Evolutionary conservation across 768 basidiomycete species (phyloP), one percentile per base, ranked within the genome.

Genomic region (Rhodotorula babjevae): DNA sequence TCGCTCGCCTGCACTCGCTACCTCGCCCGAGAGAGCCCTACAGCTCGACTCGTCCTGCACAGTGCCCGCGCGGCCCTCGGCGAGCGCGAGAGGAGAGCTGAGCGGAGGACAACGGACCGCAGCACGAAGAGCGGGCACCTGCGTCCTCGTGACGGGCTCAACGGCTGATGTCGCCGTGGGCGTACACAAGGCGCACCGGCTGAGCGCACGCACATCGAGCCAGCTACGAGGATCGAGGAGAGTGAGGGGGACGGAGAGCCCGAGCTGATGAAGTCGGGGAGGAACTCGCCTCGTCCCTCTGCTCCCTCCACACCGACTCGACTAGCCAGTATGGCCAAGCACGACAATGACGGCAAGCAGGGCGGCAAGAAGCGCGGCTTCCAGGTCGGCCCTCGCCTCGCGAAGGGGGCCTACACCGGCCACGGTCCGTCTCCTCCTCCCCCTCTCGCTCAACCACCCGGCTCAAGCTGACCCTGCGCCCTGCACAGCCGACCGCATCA

Each of bases 331-430:
- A 63, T 63, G 62, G 62, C 49, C 25, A 63, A 63, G 62, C 49
- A 63, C 3, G 29, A 50, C 11, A 9, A 27, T 5, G 50, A 63
- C 33, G 2, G 8, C 21, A 16, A 40, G 29, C 58, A 36, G 25
- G 21, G 25, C 7, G 52, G 40, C 40, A 74, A 74, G 67, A 68
- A 68, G 56, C 44, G 58, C 21, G 40, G 61, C 4, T 76, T 76
- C 68, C 64, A 67, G 27, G 67, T 72, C 50, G 74, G 74, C 15
- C 74, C 74, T 1, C 36, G 40, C 44, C 65, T 71, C 56, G 71
- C 65, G 5, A 76, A 76, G 55, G 75, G 75, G 23, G 59, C 52
- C 25, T 76, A 76, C 71, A 57, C 56, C 3, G 75, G 75, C 23
- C 75, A 76, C 57, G 57, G 75, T 76, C 2, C 12, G 75, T 65